Percentiles rank a stretch among this genome's conserved stretches.
Evolutionary conservation across 176 grass and related monocot genomes (phyloP).

Genomic region (Zea mays): Zm-B73-REFERENCE-NAM-5.0 NC_050098.1:175059501-175060000

Average conservation of each 20-base stretch:
- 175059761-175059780: neutral
- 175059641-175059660: conserved; percentile 11
- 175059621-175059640: neutral
- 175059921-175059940: no score
- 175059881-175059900: no score
- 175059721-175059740: neutral
- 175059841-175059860: no score
- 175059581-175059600: neutral
- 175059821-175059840: no score
- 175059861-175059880: no score
- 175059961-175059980: no score
- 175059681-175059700: neutral
- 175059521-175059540: neutral
- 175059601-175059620: neutral
- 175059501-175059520: neutral
- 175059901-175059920: no score
- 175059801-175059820: neutral
- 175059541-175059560: conserved; percentile 13
- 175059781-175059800: neutral
- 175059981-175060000: no score
- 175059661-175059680: neutral
- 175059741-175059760: neutral
- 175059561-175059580: neutral
- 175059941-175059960: no score
- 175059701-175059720: neutral